Conservation (phyloP, 352 stramenopile species). For the Globisporangium mamillatum region DNA sequence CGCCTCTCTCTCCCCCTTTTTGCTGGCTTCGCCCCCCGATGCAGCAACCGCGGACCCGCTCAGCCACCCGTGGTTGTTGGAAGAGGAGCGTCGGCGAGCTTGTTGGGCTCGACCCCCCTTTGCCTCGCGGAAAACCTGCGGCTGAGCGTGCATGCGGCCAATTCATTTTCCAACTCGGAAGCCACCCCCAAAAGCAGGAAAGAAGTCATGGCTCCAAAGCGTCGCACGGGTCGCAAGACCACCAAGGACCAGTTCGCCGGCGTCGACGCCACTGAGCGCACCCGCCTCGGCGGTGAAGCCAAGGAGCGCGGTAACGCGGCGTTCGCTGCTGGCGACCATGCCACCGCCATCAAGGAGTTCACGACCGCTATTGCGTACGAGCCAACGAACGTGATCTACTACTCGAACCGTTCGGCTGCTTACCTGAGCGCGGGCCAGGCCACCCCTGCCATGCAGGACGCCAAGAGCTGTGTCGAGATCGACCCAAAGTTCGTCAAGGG, state of each 20-base stretch:
- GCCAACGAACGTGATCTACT: conserved; percentile 86
- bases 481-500: conserved; percentile 86
- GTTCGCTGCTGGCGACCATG: conserved; percentile 73
- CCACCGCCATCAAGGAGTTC: conserved; percentile 87
- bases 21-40: not conserved
- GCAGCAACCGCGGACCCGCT: conserved; percentile 4
- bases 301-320: conserved; percentile 86
- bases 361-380: conserved; percentile 84
- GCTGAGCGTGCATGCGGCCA: conserved; percentile 1
- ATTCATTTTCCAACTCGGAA: conserved; percentile 42
- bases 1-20: not conserved
- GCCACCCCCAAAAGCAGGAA: conserved; percentile 20
- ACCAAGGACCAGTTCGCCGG: conserved; percentile 79
- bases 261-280: conserved; percentile 60
- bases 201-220: conserved; percentile 71
- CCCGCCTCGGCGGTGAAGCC: conserved; percentile 72
- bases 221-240: conserved; percentile 71
- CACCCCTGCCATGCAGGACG: conserved; percentile 79
- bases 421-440: conserved; percentile 80
- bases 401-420: conserved; percentile 84
- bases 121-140: conserved; percentile 2
- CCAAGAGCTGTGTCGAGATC: conserved; percentile 84
- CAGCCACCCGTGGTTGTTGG: conserved; percentile 15
- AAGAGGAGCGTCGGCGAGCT: conserved; percentile 2
- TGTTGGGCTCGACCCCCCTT: not conserved